phyloP scores from a whole-genome alignment of 1,139 yeast genomes.

The Pichia sp. region DNA sequence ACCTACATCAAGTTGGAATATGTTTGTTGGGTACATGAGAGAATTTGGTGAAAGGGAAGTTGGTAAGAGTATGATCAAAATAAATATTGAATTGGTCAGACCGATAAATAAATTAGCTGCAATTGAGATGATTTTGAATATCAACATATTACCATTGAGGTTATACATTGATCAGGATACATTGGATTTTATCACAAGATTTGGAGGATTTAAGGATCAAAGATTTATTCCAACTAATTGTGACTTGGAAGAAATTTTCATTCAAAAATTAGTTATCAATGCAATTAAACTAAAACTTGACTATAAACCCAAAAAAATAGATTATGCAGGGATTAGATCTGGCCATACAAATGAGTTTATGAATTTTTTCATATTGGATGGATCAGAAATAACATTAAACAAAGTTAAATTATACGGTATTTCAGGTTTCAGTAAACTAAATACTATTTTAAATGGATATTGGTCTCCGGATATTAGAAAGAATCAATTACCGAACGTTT shows the following conservation, averaged over 20 bases:
- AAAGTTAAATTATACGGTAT: slow-evolving; percentile 67
- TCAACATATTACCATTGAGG: slow-evolving; percentile 63
- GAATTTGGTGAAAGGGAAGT: slow-evolving; percentile 65
- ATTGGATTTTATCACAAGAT: slow-evolving; percentile 72
- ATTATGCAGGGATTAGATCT: slow-evolving; percentile 74
- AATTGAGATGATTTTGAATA: slow-evolving; percentile 56
- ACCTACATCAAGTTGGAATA: slow-evolving; percentile 88
- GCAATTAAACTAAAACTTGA: slow-evolving; percentile 68
- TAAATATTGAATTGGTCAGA: slow-evolving; percentile 52
- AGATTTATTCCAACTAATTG: slow-evolving; percentile 50
- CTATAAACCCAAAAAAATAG: slow-evolving; percentile 86
- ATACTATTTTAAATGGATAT: slow-evolving; percentile 47
- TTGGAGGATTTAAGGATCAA: slow-evolving; percentile 71
- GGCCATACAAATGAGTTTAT: slow-evolving; percentile 84
- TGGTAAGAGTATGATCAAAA: slow-evolving; percentile 57
- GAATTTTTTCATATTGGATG: slow-evolving; percentile 85
- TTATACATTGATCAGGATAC: slow-evolving; percentile 92
- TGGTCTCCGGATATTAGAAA: slow-evolving; percentile 87
- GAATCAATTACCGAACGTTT: slow-evolving; percentile 70
- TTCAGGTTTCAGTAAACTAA: slow-evolving; percentile 61
- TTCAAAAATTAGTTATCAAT: slow-evolving; percentile 62
- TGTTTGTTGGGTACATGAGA: slow-evolving; percentile 65
- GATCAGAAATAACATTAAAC: slow-evolving; percentile 63
- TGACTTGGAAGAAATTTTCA: slow-evolving; percentile 62
- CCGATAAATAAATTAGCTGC: slow-evolving; percentile 63